A percentile compares a stretch with the other conserved stretches of the same genome.
Conservation (phyloP, 495 filamentous ascomycete species). For the Tirmania nivea region DNA sequence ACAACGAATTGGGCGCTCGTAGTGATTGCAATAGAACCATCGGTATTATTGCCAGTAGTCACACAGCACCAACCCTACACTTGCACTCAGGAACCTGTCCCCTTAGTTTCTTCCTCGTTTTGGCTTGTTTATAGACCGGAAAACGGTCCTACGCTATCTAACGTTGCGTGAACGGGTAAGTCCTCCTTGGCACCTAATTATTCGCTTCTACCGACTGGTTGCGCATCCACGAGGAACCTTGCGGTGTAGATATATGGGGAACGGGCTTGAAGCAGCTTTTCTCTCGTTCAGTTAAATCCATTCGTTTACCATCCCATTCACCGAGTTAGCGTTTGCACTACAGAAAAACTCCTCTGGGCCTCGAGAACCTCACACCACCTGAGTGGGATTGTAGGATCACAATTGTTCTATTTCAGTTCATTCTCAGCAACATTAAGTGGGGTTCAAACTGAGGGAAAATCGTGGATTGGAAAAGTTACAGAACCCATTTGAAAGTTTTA, state of each 20-base stretch:
- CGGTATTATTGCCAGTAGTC: too few species aligned
- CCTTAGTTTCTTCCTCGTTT: conserved; percentile 2
- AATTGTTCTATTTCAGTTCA: too few species aligned
- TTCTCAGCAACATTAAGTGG: too few species aligned
- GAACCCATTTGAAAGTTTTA: too few species aligned
- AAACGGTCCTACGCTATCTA: conserved; percentile 8
- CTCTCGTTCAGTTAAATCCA: too few species aligned
- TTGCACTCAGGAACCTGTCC: conserved; percentile 7
- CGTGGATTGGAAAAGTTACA: too few species aligned
- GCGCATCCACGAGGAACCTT: conserved; percentile 8
- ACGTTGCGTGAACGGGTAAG: conserved; percentile 14
- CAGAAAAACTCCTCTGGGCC: not conserved
- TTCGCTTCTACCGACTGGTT: conserved; percentile 17
- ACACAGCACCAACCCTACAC: not conserved
- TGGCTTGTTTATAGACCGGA: not conserved
- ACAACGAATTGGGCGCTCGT: too few species aligned
- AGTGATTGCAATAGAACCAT: too few species aligned
- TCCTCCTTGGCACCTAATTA: conserved; percentile 12
- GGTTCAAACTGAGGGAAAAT: too few species aligned
- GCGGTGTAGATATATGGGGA: not conserved
- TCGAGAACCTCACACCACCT: too few species aligned
- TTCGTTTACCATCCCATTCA: not conserved
- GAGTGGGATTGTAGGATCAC: too few species aligned
- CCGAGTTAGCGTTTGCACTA: not conserved
- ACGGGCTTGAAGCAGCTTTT: too few species aligned